Conservation (phyloP, 345 rosid genomes). For the Linum usitatissimum region DNA sequence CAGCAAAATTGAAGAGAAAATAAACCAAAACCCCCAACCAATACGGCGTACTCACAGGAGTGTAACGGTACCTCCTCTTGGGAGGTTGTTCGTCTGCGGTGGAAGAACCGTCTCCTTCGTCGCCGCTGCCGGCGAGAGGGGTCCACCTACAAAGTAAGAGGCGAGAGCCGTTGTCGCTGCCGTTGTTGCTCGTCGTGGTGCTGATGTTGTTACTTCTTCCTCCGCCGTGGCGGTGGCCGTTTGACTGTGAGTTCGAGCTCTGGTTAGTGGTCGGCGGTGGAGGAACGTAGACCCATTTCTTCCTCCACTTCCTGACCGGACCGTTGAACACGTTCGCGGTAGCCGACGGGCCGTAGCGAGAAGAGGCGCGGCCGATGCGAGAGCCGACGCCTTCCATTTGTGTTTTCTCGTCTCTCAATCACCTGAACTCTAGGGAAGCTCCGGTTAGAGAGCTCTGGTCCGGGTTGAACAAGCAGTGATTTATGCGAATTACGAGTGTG, state of each 20-base stretch:
- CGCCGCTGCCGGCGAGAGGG: slow-evolving; percentile 39
- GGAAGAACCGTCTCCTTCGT: slow-evolving; percentile 28
- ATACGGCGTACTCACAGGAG: slow-evolving; percentile 48
- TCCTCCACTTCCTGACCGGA: slow-evolving; percentile 94
- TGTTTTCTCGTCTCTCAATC: not conserved
- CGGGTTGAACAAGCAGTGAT: too few relatives aligned
- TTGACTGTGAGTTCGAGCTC: slow-evolving; percentile 32
- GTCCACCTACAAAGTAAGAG: slow-evolving; percentile 93
- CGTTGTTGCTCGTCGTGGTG: slow-evolving; percentile 5
- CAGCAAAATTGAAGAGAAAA: not conserved
- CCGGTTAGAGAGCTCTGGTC: not conserved
- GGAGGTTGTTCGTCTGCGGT: slow-evolving; percentile 56
- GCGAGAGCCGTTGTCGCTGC: slow-evolving; percentile 27
- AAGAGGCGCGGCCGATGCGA: slow-evolving; percentile 69
- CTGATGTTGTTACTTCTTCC: not conserved
- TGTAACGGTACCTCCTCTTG: slow-evolving; percentile 65
- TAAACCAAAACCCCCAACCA: not conserved
- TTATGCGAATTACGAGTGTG: too few relatives aligned
- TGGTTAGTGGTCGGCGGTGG: slow-evolving; percentile 26
- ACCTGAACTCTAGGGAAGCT: not conserved
- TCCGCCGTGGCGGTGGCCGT: slow-evolving; percentile 19
- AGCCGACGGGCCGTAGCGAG: slow-evolving; percentile 61
- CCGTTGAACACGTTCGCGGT: slow-evolving; percentile 56
- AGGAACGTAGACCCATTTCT: slow-evolving; percentile 88
- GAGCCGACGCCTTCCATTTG: slow-evolving; percentile 85